Base-by-base conservation (phyloP, 371 early-diverging fungal genomes). In the Rozella allomycis region DNA sequence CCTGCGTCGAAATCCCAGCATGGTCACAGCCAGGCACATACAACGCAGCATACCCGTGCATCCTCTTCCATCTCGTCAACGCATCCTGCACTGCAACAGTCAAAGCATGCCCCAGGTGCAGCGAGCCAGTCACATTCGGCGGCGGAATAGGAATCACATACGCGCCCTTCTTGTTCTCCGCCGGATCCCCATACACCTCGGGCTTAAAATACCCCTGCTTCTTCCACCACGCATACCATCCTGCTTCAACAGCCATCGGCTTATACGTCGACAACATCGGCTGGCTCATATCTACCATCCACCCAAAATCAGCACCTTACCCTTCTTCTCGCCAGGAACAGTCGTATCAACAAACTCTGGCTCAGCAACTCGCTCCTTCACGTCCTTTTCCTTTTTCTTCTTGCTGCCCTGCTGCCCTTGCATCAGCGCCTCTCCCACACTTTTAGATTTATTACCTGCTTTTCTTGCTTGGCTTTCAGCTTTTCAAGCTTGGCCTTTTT, bases 21-120 rank as follows among this genome's bases (percentile, higher is more conserved):
- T 99, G 99, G 54, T 99, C 99, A 30, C 76, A 75, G 34, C 98
- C 99, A n/a, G 94, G 93, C 35, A 88, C 71, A 56, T 76, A 97
- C 32, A 99, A 63, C 3, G 82, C 78, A 5, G 90, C 77, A 51
- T 88, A 72, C 20, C 94, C 93, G 43, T 77, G 70, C 91, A 97
- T 91, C 35, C 99, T 74, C 55, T 94, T 85, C 86, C 88, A 96
- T 49, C 99, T 74, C n/a, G 76, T 64, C 42, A 99, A 54, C 22
- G 79, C 47, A 60, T 99, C 99, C 62, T 98, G 87, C 41, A 99
- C 91, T 17, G 97, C 55, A 30, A 78, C 73, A 44, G 90, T 93
- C 52, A 97, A 64, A 3, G 88, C 93, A 51, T 99, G 99, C 23
- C 99, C 99, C 43, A 93, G 43, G 49, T 99, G 98, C 30, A 99